Evolutionary conservation across 441 rosid species (phyloP).

Genomic region (Arabidopsis lyrata): DNA sequence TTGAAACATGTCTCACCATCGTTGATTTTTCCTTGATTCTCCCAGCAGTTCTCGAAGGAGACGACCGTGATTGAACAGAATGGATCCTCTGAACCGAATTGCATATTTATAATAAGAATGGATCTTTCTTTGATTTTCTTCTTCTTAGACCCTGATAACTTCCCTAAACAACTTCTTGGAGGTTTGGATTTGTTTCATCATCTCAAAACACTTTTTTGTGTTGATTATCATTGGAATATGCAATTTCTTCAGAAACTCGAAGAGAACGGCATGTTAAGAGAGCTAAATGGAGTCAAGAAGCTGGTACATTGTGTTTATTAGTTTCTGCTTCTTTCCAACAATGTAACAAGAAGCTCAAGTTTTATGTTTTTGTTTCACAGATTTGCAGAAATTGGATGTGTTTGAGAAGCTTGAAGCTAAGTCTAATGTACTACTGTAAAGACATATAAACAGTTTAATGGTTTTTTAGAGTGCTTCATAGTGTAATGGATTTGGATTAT

Average conservation of each 20-base stretch:
- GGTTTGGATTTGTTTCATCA: too few relatives aligned
- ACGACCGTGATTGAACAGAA: too few relatives aligned
- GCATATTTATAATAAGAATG: too few relatives aligned
- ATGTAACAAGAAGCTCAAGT: not conserved
- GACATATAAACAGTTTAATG: not conserved
- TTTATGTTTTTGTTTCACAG: not conserved
- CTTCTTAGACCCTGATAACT: slow-evolving; percentile 54
- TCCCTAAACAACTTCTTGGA: slow-evolving; percentile 70
- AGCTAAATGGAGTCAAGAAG: slow-evolving; percentile 56
- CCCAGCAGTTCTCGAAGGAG: too few relatives aligned
- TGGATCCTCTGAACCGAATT: too few relatives aligned
- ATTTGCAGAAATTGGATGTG: slow-evolving; percentile 33
- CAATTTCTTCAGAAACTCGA: too few relatives aligned
- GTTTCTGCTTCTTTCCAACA: not conserved
- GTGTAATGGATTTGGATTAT: not conserved
- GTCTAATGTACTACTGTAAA: slow-evolving; percentile 10
- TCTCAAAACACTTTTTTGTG: too few relatives aligned
- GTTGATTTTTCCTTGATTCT: too few relatives aligned
- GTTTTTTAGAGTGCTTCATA: too few relatives aligned
- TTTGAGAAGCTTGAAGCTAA: slow-evolving; percentile 40
- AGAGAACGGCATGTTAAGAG: slow-evolving; percentile 48
- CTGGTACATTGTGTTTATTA: slow-evolving; percentile 43
- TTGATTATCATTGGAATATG: too few relatives aligned
- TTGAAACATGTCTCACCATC: too few relatives aligned
- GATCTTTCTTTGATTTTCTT: slow-evolving; percentile 57